phyloP scores from a whole-genome alignment of 83 land plant species.

The Thuja plicata region DNA sequence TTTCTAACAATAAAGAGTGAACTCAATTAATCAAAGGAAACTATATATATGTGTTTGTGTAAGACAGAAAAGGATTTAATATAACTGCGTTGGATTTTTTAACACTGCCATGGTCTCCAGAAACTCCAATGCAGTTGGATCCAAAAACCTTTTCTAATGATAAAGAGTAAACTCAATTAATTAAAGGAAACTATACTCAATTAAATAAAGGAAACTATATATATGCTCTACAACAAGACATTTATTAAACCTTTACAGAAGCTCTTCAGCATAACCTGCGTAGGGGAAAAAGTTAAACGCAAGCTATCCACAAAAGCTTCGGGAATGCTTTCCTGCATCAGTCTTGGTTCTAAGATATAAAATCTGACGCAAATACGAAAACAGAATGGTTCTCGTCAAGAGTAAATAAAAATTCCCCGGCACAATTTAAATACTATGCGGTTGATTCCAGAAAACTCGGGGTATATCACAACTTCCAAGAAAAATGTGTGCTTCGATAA shows the following conservation, averaged over 20 bases:
- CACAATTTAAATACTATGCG: too few species aligned
- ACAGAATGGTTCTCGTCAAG: not conserved
- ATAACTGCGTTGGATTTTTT: too few species aligned
- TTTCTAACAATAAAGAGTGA: not conserved
- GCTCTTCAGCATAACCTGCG: not conserved
- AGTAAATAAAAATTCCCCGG: too few species aligned
- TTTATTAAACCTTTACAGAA: not conserved
- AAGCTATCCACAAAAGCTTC: not conserved
- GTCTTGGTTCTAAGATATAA: not conserved
- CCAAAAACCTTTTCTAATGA: not conserved
- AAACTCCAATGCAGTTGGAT: not conserved
- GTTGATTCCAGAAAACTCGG: too few species aligned
- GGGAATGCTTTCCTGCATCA: not conserved
- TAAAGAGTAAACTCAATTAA: not conserved
- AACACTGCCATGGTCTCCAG: not conserved
- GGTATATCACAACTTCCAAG: not conserved
- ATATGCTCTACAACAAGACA: too few species aligned
- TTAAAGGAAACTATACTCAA: not conserved
- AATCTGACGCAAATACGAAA: not conserved
- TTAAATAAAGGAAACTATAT: not conserved
- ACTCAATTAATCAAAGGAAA: not conserved
- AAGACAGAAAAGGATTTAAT: too few species aligned
- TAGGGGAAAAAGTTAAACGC: not conserved
- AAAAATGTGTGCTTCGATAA: not conserved
- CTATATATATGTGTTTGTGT: too few species aligned